Evolutionary conservation across 345 rosid genomes (phyloP).

Genomic region (Sonneratia alba): DNA sequence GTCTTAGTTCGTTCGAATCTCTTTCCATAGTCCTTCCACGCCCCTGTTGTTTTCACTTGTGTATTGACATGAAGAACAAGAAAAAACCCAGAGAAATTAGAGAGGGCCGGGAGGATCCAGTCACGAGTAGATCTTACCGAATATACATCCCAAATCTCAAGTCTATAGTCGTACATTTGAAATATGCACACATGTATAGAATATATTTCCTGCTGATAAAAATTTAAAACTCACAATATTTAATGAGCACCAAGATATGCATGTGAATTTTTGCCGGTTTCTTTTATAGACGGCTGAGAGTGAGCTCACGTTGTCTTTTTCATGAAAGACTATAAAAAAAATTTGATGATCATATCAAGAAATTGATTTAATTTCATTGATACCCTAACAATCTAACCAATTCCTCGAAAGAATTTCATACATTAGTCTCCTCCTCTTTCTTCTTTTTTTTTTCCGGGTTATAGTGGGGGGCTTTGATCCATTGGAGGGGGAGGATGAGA

Average conservation of each 20-base stretch:
- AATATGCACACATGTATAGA: not conserved
- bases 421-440: no score
- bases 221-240: not conserved
- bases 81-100: not conserved
- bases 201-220: no score
- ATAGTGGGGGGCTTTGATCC: no score
- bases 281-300: no score
- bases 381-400: not conserved
- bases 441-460: no score
- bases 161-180: conserved; percentile 4
- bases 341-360: not conserved
- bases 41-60: not conserved
- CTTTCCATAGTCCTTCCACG: not conserved
- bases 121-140: not conserved
- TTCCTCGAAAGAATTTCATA: not conserved
- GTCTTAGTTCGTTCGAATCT: not conserved
- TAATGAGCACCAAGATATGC: not conserved
- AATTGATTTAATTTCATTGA: not conserved
- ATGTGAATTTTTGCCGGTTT: no score
- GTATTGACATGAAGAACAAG: not conserved
- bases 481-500: no score
- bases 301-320: not conserved
- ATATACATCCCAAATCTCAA: not conserved
- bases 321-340: not conserved
- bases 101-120: not conserved